phyloP scores from a whole-genome alignment of 768 basidiomycete species.

The Mycena chlorophos region DNA sequence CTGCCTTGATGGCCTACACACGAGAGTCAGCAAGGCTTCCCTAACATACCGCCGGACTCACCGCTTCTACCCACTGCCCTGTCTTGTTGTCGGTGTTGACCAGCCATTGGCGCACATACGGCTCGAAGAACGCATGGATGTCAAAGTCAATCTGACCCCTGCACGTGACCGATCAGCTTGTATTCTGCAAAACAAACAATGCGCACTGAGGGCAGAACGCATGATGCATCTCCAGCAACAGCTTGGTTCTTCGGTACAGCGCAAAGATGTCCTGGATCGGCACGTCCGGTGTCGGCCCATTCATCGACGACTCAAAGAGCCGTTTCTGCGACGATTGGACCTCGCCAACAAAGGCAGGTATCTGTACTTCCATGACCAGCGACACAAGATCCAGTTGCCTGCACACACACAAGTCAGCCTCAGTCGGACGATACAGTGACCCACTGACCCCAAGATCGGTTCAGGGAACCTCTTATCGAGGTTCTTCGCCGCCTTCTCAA shows the following conservation, averaged over 20 bases:
- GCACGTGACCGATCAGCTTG: constrained; percentile 3
- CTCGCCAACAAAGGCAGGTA: constrained; percentile 68
- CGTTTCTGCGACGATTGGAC: constrained; percentile 69
- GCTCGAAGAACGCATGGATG: constrained; percentile 77
- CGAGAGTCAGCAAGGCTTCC: constrained; percentile 4
- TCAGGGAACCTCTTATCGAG: constrained; percentile 87
- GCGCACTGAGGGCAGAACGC: constrained; percentile 81
- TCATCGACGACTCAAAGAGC: constrained; percentile 80
- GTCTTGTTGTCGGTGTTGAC: constrained; percentile 88
- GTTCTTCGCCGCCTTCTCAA: constrained; percentile 82
- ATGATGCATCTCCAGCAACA: constrained; percentile 72
- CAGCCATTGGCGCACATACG: constrained; percentile 87
- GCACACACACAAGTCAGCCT: neutral
- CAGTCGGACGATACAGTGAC: neutral
- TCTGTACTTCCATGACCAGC: constrained; percentile 63
- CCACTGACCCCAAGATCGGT: constrained; percentile 72
- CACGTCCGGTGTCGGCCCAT: constrained; percentile 82
- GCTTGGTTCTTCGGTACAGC: constrained; percentile 77
- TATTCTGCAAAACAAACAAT: neutral
- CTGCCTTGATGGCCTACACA: constrained; percentile 72
- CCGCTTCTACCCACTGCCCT: constrained; percentile 89
- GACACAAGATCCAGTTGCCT: constrained; percentile 78
- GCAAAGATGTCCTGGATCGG: constrained; percentile 90
- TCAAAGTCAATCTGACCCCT: constrained; percentile 67
- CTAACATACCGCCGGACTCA: constrained; percentile 41